Evolutionary conservation across 176 grass and related monocot species (phyloP).

Genomic region (Carex kokanica): DNA sequence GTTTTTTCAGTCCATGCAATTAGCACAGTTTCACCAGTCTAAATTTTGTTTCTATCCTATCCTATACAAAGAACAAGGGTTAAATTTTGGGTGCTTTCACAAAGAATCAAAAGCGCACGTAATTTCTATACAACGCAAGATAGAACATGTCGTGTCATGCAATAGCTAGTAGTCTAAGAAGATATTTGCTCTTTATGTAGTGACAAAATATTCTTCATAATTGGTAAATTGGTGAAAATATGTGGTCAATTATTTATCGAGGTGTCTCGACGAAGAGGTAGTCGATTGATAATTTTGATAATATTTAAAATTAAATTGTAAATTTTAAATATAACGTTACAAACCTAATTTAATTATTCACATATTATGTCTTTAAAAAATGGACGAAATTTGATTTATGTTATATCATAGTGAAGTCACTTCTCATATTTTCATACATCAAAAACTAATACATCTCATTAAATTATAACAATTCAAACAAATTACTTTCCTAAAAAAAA

Average conservation of each 20-base stretch:
- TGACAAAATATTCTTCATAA: background rate
- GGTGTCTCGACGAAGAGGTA: no score
- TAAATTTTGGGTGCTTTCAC: background rate
- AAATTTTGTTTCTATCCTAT: background rate
- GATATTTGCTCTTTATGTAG: background rate
- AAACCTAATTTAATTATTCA: no score
- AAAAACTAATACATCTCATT: background rate
- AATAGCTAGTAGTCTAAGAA: background rate
- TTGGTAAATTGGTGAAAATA: background rate
- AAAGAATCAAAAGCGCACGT: background rate
- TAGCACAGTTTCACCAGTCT: background rate
- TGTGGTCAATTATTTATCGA: background rate
- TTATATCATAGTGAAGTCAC: no score
- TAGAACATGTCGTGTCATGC: background rate
- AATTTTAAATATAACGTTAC: no score
- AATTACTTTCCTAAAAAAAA: background rate
- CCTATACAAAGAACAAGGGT: background rate
- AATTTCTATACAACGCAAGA: background rate
- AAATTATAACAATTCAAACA: background rate
- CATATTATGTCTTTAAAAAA: no score
- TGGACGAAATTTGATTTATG: no score
- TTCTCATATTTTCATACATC: no score
- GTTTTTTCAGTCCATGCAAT: background rate
- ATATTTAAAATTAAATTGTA: no score
- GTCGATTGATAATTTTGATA: no score